phyloP scores from a whole-genome alignment of 257 asterid species.

The Scutellaria galericulata region DNA sequence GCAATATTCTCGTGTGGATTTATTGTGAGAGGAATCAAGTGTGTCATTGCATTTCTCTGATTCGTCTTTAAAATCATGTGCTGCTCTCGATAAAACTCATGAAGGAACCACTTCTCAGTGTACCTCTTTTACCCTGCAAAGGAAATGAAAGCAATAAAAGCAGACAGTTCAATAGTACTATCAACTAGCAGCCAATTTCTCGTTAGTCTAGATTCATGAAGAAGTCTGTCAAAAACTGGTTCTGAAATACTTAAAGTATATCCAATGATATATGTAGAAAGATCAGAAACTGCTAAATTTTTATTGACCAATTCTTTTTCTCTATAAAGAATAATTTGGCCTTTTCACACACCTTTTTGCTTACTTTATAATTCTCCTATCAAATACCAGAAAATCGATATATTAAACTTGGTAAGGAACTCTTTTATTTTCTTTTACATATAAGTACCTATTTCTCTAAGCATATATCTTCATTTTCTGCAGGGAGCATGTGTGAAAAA shows the following conservation, averaged over 20 bases:
- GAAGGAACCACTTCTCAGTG: neutral
- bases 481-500: conserved; percentile 92
- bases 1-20: conserved; percentile 7
- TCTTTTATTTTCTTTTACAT: conserved; percentile 8
- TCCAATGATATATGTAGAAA: neutral
- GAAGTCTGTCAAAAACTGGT: conserved; percentile 13
- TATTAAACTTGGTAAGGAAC: conserved; percentile 3
- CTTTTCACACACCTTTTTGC: neutral
- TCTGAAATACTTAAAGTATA: neutral
- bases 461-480: conserved; percentile 33
- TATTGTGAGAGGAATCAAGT: conserved; percentile 17
- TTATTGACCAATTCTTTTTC: conserved; percentile 2
- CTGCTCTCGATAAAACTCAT: neutral
- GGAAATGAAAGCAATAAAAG: neutral
- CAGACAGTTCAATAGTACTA: neutral
- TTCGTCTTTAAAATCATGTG: conserved; percentile 6
- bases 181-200: conserved; percentile 16
- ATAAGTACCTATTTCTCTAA: conserved; percentile 16
- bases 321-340: neutral
- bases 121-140: neutral
- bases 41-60: neutral
- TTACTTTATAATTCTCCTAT: neutral
- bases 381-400: neutral
- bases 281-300: conserved; percentile 8
- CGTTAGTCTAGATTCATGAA: conserved; percentile 12